Evolutionary conservation across 1,139 yeast genomes (phyloP).

Genomic region (Blastobotrys serpentis): DNA sequence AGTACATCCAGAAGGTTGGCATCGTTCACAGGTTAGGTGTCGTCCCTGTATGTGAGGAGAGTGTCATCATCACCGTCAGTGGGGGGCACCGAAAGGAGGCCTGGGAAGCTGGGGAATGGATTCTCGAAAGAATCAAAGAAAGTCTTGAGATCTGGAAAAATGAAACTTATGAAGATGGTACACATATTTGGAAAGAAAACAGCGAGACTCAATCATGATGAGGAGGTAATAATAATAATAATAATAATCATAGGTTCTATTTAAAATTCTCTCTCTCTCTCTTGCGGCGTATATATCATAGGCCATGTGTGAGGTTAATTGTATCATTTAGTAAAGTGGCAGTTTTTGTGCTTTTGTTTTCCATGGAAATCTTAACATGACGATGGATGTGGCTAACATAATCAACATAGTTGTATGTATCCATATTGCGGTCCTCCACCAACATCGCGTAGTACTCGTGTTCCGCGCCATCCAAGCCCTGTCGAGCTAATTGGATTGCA

Average conservation of each 20-base stretch:
- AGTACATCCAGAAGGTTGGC: constrained; percentile 38
- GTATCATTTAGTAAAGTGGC: constrained; percentile 24
- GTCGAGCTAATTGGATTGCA: constrained; percentile 62
- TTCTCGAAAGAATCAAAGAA: constrained; percentile 45
- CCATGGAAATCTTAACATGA: constrained; percentile 34
- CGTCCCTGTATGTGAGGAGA: constrained; percentile 49
- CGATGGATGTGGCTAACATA: constrained; percentile 37
- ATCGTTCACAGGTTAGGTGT: constrained; percentile 47
- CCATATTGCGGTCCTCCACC: constrained; percentile 67
- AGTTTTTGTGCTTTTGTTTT: constrained; percentile 23
- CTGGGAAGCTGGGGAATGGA: constrained; percentile 47
- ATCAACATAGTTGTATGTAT: constrained; percentile 33
- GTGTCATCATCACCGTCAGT: constrained; percentile 46
- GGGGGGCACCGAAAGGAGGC: constrained; percentile 49
- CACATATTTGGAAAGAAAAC: constrained; percentile 42
- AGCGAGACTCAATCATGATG: constrained; percentile 4
- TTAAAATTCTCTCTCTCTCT: background rate
- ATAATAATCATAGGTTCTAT: background rate
- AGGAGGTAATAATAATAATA: background rate
- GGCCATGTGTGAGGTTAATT: constrained; percentile 23
- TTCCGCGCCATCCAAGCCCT: constrained; percentile 63
- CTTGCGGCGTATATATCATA: background rate
- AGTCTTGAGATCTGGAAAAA: constrained; percentile 51
- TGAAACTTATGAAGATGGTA: constrained; percentile 45
- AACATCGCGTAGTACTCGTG: constrained; percentile 57